A percentile compares a stretch with the other conserved stretches of the same genome.
Conservation (phyloP, 1,284 basidiomycete genomes). For the Termitomyces sp. region DNA sequence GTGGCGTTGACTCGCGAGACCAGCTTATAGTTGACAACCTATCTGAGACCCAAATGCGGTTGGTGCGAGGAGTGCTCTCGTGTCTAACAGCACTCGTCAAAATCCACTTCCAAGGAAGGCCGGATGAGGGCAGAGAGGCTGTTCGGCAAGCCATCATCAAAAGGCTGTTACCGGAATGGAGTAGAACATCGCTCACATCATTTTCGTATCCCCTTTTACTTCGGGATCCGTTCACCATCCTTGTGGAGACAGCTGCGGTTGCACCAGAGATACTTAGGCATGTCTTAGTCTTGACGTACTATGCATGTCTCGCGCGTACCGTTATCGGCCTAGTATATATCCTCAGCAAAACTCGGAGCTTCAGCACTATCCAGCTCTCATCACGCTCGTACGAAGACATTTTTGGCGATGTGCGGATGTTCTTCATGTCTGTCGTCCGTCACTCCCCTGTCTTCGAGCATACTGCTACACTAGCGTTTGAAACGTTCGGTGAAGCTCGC, state of each 20-base stretch:
- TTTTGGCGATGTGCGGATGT: constrained; percentile 79
- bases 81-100: constrained; percentile 44
- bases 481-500: constrained; percentile 71
- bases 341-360: constrained; percentile 63
- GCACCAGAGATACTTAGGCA: constrained; percentile 85
- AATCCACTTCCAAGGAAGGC: constrained; percentile 64
- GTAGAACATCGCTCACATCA: constrained; percentile 69
- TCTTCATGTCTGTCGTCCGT: constrained; percentile 78
- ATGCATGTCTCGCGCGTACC: constrained; percentile 80
- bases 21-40: constrained; percentile 68
- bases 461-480: constrained; percentile 69
- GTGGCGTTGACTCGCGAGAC: constrained; percentile 53
- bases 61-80: constrained; percentile 58
- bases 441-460: constrained; percentile 78
- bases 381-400: constrained; percentile 54
- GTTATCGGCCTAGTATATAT: constrained; percentile 80
- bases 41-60: constrained; percentile 70
- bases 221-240: constrained; percentile 81
- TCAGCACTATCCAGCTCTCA: constrained; percentile 38
- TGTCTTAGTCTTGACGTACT: constrained; percentile 82
- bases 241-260: constrained; percentile 85
- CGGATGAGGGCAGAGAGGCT: constrained; percentile 67
- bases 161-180: constrained; percentile 85
- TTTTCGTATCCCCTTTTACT: constrained; percentile 78
- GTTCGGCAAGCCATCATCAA: constrained; percentile 84